phyloP scores from a whole-genome alignment of 2,329 filamentous ascomycete species.

The Myriosclerotinia duriaeana region DNA sequence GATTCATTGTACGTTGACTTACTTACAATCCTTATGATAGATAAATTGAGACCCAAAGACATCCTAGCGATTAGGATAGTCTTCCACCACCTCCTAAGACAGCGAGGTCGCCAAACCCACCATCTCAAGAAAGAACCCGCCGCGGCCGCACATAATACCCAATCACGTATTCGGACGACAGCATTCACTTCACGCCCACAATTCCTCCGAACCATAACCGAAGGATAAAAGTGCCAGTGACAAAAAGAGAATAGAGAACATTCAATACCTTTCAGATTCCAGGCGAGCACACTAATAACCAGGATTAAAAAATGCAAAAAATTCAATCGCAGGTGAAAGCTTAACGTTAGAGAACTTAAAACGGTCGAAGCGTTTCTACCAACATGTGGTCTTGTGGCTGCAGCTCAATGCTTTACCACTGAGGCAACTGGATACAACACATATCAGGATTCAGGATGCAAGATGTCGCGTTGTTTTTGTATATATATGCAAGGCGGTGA shows the following conservation, averaged over 20 bases:
- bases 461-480: not conserved
- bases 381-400: not conserved
- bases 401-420: not conserved
- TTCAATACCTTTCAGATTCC: not conserved
- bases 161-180: not conserved
- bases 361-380: not conserved
- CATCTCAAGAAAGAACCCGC: not conserved
- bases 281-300: not conserved
- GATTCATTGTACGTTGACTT: not conserved
- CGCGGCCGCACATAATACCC: not conserved
- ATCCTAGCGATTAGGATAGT: not conserved
- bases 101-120: not conserved
- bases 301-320: not conserved
- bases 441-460: not conserved
- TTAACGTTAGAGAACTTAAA: slow-evolving; percentile 15
- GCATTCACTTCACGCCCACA: not conserved
- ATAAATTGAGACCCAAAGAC: not conserved
- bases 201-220: not conserved
- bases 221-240: not conserved
- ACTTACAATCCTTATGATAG: not conserved
- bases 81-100: too few relatives aligned
- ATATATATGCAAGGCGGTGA: not conserved
- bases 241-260: too few relatives aligned
- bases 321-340: slow-evolving; percentile 11
- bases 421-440: slow-evolving; percentile 3